Percentiles rank a stretch among this genome's conserved stretches.
Evolutionary conservation across 2,329 filamentous ascomycete genomes (phyloP).

Genomic region (Stagonosporopsis rhizophila): DNA sequence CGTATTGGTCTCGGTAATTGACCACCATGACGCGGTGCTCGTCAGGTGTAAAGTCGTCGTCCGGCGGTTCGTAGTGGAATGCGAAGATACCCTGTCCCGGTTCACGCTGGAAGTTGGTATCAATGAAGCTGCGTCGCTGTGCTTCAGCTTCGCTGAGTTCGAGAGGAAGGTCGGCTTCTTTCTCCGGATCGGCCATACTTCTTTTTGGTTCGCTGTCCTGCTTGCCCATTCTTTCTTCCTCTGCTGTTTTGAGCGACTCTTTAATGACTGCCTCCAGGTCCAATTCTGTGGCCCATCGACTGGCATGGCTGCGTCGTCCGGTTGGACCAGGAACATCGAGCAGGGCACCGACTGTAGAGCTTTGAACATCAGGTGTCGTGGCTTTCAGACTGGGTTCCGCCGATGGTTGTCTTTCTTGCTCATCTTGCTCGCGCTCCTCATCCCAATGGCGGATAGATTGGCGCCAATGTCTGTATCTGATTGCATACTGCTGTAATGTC

Average conservation of each 20-base stretch:
- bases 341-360: conserved; percentile 36
- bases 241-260: conserved; percentile 71
- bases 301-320: conserved; percentile 41
- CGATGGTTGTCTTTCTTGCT: conserved; percentile 45
- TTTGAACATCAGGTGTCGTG: conserved; percentile 56
- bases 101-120: conserved; percentile 70
- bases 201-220: conserved; percentile 66
- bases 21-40: conserved; percentile 76
- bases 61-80: conserved; percentile 75
- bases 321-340: conserved; percentile 39
- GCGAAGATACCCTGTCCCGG: conserved; percentile 71
- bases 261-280: conserved; percentile 76
- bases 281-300: conserved; percentile 65
- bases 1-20: conserved; percentile 71
- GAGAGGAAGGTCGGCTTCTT: conserved; percentile 76
- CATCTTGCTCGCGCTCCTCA: conserved; percentile 49
- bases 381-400: conserved; percentile 45
- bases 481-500: conserved; percentile 46
- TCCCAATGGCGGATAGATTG: conserved; percentile 51
- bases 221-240: conserved; percentile 73
- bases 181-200: conserved; percentile 75
- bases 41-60: conserved; percentile 76
- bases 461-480: conserved; percentile 52
- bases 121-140: conserved; percentile 65
- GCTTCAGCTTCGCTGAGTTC: conserved; percentile 71